These are phyloP conservation scores for Camellia japonica DNA, from an alignment of 148 eudicot genomes.

Conservation along the genomic window DNA sequence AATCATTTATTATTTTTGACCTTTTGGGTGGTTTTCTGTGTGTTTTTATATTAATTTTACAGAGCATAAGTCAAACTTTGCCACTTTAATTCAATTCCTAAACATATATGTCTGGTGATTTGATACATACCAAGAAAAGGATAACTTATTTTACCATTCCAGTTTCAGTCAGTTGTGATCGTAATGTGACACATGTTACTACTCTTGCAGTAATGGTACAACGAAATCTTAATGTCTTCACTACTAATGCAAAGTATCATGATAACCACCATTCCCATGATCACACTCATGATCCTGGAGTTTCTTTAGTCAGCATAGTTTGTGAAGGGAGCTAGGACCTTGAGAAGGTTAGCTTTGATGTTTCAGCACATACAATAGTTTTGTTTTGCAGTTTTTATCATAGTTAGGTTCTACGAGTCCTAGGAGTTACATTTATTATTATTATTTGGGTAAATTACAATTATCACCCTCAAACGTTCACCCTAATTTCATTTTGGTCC, in stretches of 20 bases:
- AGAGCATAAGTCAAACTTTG: not conserved
- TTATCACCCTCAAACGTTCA: no score
- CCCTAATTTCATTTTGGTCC: no score
- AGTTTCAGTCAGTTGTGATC: not conserved
- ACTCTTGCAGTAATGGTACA: not conserved
- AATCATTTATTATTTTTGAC: no score
- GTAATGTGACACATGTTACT: not conserved
- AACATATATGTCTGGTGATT: not conserved
- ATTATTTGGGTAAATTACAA: not conserved
- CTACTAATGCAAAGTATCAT: constrained; percentile 61
- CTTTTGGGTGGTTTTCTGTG: not conserved
- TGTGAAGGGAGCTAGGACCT: constrained; percentile 98
- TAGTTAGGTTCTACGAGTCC: not conserved
- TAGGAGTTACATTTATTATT: not conserved
- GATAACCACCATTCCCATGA: constrained; percentile 82
- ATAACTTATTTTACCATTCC: not conserved
- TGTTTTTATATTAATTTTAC: not conserved
- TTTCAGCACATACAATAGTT: not conserved
- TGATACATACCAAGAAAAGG: not conserved
- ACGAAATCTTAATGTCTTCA: not conserved
- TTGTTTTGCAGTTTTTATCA: constrained; percentile 8
- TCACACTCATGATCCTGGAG: constrained; percentile 98
- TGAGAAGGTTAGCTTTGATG: constrained; percentile 63
- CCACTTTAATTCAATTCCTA: not conserved
- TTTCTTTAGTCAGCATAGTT: constrained; percentile 93